Conservation (phyloP, 352 stramenopile species). For the Stramenopiles sp. region DNA sequence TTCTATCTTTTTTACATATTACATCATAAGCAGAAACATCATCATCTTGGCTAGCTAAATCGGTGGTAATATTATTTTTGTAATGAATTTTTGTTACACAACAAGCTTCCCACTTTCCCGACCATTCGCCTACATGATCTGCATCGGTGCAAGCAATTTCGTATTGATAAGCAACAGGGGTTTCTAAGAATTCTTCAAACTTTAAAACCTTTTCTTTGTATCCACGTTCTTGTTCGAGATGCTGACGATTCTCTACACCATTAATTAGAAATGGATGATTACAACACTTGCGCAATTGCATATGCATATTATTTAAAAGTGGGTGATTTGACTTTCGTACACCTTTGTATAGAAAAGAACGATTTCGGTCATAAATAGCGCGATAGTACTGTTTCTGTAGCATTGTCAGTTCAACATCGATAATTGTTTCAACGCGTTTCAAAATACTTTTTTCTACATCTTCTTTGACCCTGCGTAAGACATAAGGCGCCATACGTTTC, state of each 20-base stretch:
- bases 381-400: conserved; percentile 90
- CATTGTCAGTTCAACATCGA: conserved; percentile 98
- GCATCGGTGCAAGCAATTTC: neutral
- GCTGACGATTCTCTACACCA: conserved; percentile 37
- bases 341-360: conserved; percentile 26
- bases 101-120: neutral
- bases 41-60: conserved; percentile 1
- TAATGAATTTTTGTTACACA: no score
- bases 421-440: conserved; percentile 92
- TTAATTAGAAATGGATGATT: conserved; percentile 75
- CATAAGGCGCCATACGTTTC: conserved; percentile 78
- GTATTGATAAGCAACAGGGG: no score
- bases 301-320: conserved; percentile 19
- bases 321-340: neutral
- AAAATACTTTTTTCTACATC: conserved; percentile 99
- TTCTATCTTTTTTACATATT: no score
- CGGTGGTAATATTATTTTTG: no score
- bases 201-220: no score
- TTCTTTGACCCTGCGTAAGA: conserved; percentile 95
- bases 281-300: conserved; percentile 70
- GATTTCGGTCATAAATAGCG: conserved; percentile 95
- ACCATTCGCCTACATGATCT: neutral
- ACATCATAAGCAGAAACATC: no score
- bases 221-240: neutral
- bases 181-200: conserved; percentile 1